Conservation (phyloP, 805 yeast genomes). For the Sporopachydermia lactativora region DNA sequence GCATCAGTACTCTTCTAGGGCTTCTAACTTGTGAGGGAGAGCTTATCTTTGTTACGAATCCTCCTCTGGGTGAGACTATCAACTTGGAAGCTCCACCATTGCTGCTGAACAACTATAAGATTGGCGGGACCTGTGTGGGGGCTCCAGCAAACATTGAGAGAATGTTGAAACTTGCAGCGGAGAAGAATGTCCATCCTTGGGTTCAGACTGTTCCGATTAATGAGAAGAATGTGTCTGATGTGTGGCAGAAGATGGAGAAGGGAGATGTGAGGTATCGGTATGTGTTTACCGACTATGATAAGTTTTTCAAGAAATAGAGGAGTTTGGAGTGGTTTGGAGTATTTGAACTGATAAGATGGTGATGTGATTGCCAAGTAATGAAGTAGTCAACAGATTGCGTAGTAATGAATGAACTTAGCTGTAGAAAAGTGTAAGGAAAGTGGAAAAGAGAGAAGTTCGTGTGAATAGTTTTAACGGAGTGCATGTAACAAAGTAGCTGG, state of each 20-base stretch:
- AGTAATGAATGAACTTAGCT: no score
- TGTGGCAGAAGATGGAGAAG: slow-evolving; percentile 30
- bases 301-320: slow-evolving; percentile 15
- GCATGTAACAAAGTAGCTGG: no score
- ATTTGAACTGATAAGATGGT: neutral
- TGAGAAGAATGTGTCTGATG: slow-evolving; percentile 28
- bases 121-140: slow-evolving; percentile 27
- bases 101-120: slow-evolving; percentile 4
- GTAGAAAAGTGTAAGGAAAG: no score
- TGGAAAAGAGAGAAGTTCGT: no score
- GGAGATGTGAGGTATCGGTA: slow-evolving; percentile 43
- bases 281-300: slow-evolving; percentile 35
- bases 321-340: neutral
- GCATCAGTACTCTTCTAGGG: slow-evolving; percentile 12
- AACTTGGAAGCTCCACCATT: slow-evolving; percentile 10
- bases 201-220: slow-evolving; percentile 34
- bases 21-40: slow-evolving; percentile 18
- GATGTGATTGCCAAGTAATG: no score
- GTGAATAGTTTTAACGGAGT: no score
- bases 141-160: slow-evolving; percentile 30
- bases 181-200: slow-evolving; percentile 34
- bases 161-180: slow-evolving; percentile 34
- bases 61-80: slow-evolving; percentile 10
- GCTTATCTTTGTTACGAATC: slow-evolving; percentile 16
- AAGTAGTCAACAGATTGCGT: no score